phyloP scores from a whole-genome alignment of 1,284 basidiomycete species.

The Trichosporon coremiiforme region DNA sequence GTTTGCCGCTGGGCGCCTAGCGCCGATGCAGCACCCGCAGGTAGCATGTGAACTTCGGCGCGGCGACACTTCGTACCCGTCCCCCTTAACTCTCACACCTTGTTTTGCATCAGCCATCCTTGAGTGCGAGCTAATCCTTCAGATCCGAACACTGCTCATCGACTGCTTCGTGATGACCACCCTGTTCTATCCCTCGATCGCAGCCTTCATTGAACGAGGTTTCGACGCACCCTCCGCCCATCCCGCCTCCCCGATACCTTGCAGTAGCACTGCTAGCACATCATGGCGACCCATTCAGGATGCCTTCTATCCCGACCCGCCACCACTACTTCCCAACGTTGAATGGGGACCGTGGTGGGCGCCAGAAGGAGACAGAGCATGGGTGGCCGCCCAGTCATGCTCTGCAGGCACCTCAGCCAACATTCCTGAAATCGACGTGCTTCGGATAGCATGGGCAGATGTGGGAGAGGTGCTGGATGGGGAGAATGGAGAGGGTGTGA shows the following conservation, averaged over 20 bases:
- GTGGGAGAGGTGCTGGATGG: slow-evolving; percentile 50
- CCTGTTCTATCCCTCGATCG: slow-evolving; percentile 87
- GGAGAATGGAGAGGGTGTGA: slow-evolving; percentile 8
- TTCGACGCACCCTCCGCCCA: slow-evolving; percentile 34
- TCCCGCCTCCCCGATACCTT: slow-evolving; percentile 50
- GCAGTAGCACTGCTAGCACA: slow-evolving; percentile 41
- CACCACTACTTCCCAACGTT: slow-evolving; percentile 48
- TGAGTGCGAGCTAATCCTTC: slow-evolving; percentile 58
- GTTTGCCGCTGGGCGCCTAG: too few species aligned
- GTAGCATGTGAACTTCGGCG: neutral
- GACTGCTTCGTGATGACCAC: slow-evolving; percentile 94
- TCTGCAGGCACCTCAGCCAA: slow-evolving; percentile 1
- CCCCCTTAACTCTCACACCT: neutral
- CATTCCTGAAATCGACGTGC: slow-evolving; percentile 36
- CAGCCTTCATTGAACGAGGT: slow-evolving; percentile 68
- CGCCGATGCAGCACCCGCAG: too few species aligned
- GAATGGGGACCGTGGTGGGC: slow-evolving; percentile 50
- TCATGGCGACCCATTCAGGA: slow-evolving; percentile 41
- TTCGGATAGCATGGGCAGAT: slow-evolving; percentile 50
- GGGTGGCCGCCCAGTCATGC: slow-evolving; percentile 20
- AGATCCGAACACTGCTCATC: slow-evolving; percentile 89
- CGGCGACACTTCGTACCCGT: neutral
- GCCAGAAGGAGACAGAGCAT: slow-evolving; percentile 25
- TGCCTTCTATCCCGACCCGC: slow-evolving; percentile 41
- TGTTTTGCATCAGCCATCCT: neutral